Base-by-base conservation (phyloP, 1,139 yeast species). In the Torulaspora pretoriensis region DNA sequence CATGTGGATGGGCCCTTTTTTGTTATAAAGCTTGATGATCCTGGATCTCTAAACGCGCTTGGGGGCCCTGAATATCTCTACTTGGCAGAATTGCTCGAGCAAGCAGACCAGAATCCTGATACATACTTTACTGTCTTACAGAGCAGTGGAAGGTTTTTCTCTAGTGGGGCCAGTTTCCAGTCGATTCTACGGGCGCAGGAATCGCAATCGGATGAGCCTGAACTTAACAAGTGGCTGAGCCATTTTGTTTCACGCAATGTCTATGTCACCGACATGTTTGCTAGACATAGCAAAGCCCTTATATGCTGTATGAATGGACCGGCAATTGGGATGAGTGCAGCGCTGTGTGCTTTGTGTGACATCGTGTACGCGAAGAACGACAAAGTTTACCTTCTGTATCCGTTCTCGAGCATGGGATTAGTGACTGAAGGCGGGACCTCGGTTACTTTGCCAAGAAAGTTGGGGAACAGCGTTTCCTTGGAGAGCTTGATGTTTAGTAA, bases 301-400 rank as follows among this genome's bases (percentile, higher is more conserved):
- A 82, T 82, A 22, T 80, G 81, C 31, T 90, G 92, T 9, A 71
- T 88, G 49, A 88, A 88, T 58, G 96, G 97, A 1, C 96, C 96
- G 0, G 95, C 81, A 9, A 77, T 88, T 52, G 97, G 97, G 0
- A 73, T 88, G 50, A 70, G 81, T 35, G 80, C 94, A 3, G 89
- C 90, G 0, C 67, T 88, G 43, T 82, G 87, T 24, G 78, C 84
- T 19, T 70, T 84, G 49, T 81, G 87, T 63, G 97, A 88, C 64
- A 73, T 88, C 55, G 73, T 88, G 26, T 86, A 85, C 59, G 84
- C 83, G 17, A 75, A 71, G 56, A 79, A 82, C 52, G 81, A 77
- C 46, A 71, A 78, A 47, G 76, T 83, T 42, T 84, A 72, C 64
- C 53, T 84, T 48, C 73, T 83, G 60, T 74, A 83, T 23, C 96